A percentile compares a stretch with the other conserved stretches of the same genome.
Conservation (phyloP, 2,329 filamentous ascomycete genomes). For the Grosmannia serpens region DNA sequence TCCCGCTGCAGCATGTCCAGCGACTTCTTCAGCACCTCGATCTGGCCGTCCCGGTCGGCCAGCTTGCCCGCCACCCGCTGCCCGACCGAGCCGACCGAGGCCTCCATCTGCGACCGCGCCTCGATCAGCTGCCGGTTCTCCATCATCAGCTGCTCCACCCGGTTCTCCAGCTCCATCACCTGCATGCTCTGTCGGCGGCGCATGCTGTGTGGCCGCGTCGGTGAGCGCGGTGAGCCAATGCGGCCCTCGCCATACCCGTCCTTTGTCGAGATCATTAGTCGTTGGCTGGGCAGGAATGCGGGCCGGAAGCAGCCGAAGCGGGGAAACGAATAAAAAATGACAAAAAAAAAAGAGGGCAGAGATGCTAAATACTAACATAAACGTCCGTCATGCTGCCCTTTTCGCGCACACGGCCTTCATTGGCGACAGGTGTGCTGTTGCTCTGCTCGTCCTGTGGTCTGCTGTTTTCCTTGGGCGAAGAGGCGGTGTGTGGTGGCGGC, state of each 20-base stretch:
- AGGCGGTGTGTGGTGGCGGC: constrained; percentile 11
- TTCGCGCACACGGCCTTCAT: constrained; percentile 75
- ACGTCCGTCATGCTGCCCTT: constrained; percentile 77
- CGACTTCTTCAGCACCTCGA: constrained; percentile 68
- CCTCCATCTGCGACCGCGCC: constrained; percentile 58
- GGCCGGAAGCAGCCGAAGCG: neutral
- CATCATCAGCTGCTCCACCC: constrained; percentile 70
- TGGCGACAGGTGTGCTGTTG: constrained; percentile 51
- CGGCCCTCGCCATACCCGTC: constrained; percentile 89
- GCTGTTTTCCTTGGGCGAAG: constrained; percentile 11
- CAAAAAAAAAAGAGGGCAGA: neutral
- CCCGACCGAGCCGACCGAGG: constrained; percentile 21
- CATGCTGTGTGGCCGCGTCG: constrained; percentile 88
- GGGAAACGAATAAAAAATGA: neutral
- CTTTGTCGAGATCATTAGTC: constrained; percentile 30
- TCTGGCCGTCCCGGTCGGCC: constrained; percentile 75
- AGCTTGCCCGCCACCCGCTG: constrained; percentile 59
- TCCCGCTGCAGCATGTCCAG: constrained; percentile 74
- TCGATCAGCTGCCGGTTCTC: constrained; percentile 76
- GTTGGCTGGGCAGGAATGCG: neutral
- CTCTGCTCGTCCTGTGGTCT: neutral
- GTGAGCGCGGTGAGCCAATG: constrained; percentile 77
- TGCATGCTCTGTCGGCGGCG: constrained; percentile 97
- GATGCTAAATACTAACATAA: constrained; percentile 57
- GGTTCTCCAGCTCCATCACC: constrained; percentile 78